A percentile compares a stretch with the other conserved stretches of the same genome.
phyloP scores from a whole-genome alignment of 2,329 filamentous ascomycete species.

The Penicillium expansum region DNA sequence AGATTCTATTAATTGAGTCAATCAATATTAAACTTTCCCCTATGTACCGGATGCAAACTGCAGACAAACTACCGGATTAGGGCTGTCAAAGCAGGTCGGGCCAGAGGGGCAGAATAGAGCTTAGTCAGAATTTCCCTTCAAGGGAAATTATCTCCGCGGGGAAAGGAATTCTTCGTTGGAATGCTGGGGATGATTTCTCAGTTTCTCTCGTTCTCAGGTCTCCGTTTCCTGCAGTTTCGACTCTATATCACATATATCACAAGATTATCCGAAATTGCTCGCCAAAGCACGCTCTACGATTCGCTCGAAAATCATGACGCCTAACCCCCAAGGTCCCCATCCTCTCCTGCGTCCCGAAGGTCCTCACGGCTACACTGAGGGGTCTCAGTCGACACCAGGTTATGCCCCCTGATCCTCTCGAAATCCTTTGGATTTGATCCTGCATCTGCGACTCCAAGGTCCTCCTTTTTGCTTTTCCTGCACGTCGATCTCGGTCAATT shows the following conservation, averaged over 20 bases:
- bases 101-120: slow-evolving; percentile 8
- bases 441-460: slow-evolving; percentile 14
- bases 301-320: slow-evolving; percentile 21
- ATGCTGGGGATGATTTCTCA: slow-evolving; percentile 5
- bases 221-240: not conserved
- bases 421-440: not conserved
- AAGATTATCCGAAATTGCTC: not conserved
- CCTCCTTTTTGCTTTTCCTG: slow-evolving; percentile 14
- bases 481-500: slow-evolving; percentile 19
- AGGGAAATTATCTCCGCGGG: not conserved
- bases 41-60: not conserved
- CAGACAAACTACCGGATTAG: not conserved
- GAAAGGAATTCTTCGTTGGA: slow-evolving; percentile 5
- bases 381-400: slow-evolving; percentile 1
- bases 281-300: slow-evolving; percentile 13
- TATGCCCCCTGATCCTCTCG: slow-evolving; percentile 8
- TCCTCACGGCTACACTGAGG: slow-evolving; percentile 12
- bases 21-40: not conserved
- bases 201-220: not conserved
- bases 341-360: slow-evolving; percentile 14
- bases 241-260: not conserved
- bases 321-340: slow-evolving; percentile 37
- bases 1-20: not conserved
- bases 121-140: not conserved
- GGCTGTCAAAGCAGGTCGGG: not conserved